Percentiles rank a stretch among this genome's conserved stretches.
Evolutionary conservation across 257 asterid species (phyloP).

Genomic region (Paraleonurus japonicus): DNA sequence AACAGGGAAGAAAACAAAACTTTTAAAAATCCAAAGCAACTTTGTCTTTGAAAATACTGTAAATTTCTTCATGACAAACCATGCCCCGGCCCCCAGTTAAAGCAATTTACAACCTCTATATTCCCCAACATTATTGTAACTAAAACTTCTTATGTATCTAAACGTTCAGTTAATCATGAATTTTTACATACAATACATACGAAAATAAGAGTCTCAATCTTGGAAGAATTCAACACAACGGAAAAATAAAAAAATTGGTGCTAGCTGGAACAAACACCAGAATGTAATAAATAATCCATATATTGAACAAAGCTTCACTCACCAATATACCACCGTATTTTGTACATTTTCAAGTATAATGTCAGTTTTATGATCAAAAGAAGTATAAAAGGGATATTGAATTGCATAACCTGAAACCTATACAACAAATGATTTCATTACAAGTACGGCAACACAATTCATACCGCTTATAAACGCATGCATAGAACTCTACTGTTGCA

Average conservation of each 20-base stretch:
- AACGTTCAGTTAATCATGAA: neutral
- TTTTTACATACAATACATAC: neutral
- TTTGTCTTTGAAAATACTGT: neutral
- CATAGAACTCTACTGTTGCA: constrained; percentile 16
- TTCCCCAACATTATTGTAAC: neutral
- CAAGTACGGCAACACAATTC: constrained; percentile 14
- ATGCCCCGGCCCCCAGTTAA: neutral
- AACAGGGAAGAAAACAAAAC: neutral
- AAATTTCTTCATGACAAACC: neutral
- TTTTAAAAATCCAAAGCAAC: neutral
- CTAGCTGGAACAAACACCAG: constrained; percentile 11
- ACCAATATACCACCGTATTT: constrained; percentile 13
- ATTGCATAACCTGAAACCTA: constrained; percentile 24
- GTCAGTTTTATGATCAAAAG: neutral
- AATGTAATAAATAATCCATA: neutral
- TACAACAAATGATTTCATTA: constrained; percentile 26
- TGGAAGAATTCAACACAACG: neutral
- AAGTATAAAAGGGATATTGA: constrained; percentile 13
- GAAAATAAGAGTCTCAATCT: neutral
- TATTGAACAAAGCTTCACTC: constrained; percentile 4
- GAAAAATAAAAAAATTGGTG: neutral
- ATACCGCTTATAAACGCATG: constrained; percentile 2
- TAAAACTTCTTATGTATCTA: neutral
- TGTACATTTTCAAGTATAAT: constrained; percentile 16
- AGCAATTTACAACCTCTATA: neutral